Evolutionary conservation across 306 rosid genomes (phyloP), one percentile per base, ranked within the genome.

Genomic region (Psophocarpus tetragonolobus): DNA sequence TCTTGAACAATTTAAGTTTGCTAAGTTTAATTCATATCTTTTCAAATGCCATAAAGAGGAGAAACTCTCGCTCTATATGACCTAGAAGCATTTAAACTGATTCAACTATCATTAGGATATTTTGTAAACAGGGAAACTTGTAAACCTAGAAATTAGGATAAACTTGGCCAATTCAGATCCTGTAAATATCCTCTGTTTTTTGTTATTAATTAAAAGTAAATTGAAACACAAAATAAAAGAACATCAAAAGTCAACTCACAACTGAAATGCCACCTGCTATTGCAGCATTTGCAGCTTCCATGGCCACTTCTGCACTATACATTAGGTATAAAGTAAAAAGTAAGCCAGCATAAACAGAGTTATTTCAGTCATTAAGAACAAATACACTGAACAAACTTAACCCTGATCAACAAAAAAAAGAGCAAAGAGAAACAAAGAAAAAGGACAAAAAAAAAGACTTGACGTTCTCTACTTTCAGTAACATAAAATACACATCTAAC

Each of bases 241-340:
- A 51, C 18, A 67, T 30, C 21, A 48, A 38, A 51, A 73, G 65
- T 51, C 27, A 65, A 87, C 98, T 90, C 87, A 94, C 98, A 62
- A 87, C 97, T 71, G 94, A 86, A 69, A 94, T 68, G 54, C 97
- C 98, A 6, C 97, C 96, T 18, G 71, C 79, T 45, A 94, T 89
- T 41, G 98, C 98, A 87, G 94, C 94, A 75, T 74, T 85, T n/a
- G 97, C 94, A 80, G 97, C 96, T 86, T 87, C 84, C 78, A 87
- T 77, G 39, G 97, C 98, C 80, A 87, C 86, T 80, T 91, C 94
- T 78, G 96, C 91, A 66, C 98, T 94, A 76, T 48, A 80, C 39
- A 44, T 3, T 3, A 42, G 61, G 71, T 45, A 54, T 30, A 53
- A 73, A 86, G 62, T 8, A 56, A 21, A 72, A 68, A 68, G 74